Conservation (phyloP, 768 basidiomycete species). For the Rhizopogon rudus region DNA sequence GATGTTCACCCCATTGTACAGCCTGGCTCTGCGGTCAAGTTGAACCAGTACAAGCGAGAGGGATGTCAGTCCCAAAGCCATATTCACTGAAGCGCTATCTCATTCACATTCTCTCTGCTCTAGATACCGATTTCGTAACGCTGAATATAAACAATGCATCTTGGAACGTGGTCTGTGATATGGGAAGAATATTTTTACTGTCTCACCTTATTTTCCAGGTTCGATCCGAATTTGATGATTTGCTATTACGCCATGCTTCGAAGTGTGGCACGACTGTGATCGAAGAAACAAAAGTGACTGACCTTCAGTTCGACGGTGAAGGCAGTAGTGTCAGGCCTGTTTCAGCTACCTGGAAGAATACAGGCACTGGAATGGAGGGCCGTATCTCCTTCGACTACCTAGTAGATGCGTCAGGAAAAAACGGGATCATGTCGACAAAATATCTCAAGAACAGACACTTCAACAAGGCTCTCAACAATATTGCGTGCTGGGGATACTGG, state of each 20-base stretch:
- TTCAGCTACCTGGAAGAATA: constrained; percentile 20
- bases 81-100: not conserved
- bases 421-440: constrained; percentile 33
- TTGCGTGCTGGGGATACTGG: constrained; percentile 36
- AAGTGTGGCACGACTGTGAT: constrained; percentile 47
- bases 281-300: constrained; percentile 48
- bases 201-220: constrained; percentile 27
- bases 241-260: constrained; percentile 52
- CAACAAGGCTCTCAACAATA: constrained; percentile 27
- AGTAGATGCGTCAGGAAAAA: constrained; percentile 31
- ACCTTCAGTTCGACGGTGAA: constrained; percentile 18
- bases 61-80: constrained; percentile 40
- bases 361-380: constrained; percentile 16
- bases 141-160: constrained; percentile 49
- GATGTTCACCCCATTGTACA: constrained; percentile 12
- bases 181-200: not conserved
- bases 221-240: constrained; percentile 57
- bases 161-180: constrained; percentile 54
- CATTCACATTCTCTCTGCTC: not conserved
- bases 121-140: constrained; percentile 59
- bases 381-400: constrained; percentile 30
- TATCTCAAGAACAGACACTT: constrained; percentile 29
- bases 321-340: constrained; percentile 13
- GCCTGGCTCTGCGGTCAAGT: constrained; percentile 62
- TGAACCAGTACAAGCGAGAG: constrained; percentile 61